Percentiles rank a stretch among this genome's conserved stretches.
Evolutionary conservation across 148 eudicot species (phyloP).

Genomic region (Amaranthus palmeri): DNA sequence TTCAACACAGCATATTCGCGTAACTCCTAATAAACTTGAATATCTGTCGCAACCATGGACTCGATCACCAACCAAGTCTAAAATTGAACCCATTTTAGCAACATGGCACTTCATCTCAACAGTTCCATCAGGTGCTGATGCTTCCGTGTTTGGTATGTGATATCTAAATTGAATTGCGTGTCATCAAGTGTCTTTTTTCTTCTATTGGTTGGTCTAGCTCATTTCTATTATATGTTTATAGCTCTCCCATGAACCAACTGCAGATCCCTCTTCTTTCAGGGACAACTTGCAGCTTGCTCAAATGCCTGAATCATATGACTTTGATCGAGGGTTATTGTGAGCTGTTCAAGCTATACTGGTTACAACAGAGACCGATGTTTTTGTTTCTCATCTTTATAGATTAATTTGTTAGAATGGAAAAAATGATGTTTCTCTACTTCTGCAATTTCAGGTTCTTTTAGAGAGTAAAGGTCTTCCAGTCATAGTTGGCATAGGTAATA

Average conservation of each 20-base stretch:
- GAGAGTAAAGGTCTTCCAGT: constrained; percentile 92
- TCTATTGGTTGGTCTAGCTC: constrained; percentile 9
- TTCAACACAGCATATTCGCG: constrained; percentile 85
- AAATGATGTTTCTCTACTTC: constrained; percentile 4
- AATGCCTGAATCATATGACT: constrained; percentile 97
- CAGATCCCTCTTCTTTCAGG: constrained; percentile 93
- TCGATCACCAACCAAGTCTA: constrained; percentile 93
- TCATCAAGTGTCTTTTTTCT: not conserved
- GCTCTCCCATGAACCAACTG: constrained; percentile 72
- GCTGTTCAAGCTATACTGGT: constrained; percentile 99
- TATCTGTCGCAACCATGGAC: constrained; percentile 99
- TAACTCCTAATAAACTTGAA: constrained; percentile 72
- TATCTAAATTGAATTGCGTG: constrained; percentile 14
- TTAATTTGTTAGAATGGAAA: constrained; percentile 2
- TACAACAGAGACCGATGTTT: not conserved
- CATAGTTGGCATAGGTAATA: constrained; percentile 91
- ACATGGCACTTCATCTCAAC: constrained; percentile 81
- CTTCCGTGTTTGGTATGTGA: constrained; percentile 55
- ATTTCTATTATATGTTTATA: constrained; percentile 22
- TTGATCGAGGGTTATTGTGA: constrained; percentile 95
- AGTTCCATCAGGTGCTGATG: constrained; percentile 43
- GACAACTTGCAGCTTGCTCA: constrained; percentile 86
- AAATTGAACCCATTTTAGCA: constrained; percentile 81
- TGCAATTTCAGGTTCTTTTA: constrained; percentile 61
- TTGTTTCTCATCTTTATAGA: not conserved